Evolutionary conservation across 2,329 filamentous ascomycete genomes (phyloP).

Genomic region (Penicillium sp.): DNA sequence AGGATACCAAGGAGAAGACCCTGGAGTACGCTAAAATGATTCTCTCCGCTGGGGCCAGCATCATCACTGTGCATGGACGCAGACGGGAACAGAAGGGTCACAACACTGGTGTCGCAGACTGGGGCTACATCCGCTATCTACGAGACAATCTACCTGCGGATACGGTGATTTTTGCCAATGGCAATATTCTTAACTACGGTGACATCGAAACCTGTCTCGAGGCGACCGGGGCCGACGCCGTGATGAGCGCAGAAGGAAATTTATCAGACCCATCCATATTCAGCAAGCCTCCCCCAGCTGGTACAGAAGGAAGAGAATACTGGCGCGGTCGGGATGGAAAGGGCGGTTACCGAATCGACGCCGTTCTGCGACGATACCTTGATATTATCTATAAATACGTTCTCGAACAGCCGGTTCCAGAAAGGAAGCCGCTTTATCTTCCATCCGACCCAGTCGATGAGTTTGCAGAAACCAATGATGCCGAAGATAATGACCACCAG

Average conservation of each 20-base stretch:
- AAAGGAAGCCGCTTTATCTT: slow-evolving; percentile 70
- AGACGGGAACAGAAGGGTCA: slow-evolving; percentile 92
- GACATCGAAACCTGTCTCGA: slow-evolving; percentile 77
- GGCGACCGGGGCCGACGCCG: slow-evolving; percentile 81
- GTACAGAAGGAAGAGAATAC: slow-evolving; percentile 73
- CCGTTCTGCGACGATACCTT: slow-evolving; percentile 81
- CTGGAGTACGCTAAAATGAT: slow-evolving; percentile 87
- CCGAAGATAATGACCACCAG: slow-evolving; percentile 42
- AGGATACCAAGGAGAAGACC: slow-evolving; percentile 83
- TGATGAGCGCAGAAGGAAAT: slow-evolving; percentile 97
- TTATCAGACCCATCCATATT: slow-evolving; percentile 90
- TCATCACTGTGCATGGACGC: slow-evolving; percentile 88
- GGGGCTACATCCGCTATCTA: slow-evolving; percentile 78
- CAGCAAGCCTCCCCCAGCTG: slow-evolving; percentile 62
- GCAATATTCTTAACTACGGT: slow-evolving; percentile 78
- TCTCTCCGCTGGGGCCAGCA: slow-evolving; percentile 81
- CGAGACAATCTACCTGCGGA: slow-evolving; percentile 79
- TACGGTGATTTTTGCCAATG: slow-evolving; percentile 94
- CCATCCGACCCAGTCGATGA: slow-evolving; percentile 50
- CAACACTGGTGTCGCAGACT: slow-evolving; percentile 89
- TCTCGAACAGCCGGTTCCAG: slow-evolving; percentile 63
- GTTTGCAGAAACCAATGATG: slow-evolving; percentile 19
- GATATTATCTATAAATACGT: slow-evolving; percentile 84
- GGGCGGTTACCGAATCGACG: slow-evolving; percentile 86
- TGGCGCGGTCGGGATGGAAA: slow-evolving; percentile 78